Base-by-base conservation (phyloP, 495 filamentous ascomycete genomes). In the Pseudoneurospora amorphoporcata region DNA sequence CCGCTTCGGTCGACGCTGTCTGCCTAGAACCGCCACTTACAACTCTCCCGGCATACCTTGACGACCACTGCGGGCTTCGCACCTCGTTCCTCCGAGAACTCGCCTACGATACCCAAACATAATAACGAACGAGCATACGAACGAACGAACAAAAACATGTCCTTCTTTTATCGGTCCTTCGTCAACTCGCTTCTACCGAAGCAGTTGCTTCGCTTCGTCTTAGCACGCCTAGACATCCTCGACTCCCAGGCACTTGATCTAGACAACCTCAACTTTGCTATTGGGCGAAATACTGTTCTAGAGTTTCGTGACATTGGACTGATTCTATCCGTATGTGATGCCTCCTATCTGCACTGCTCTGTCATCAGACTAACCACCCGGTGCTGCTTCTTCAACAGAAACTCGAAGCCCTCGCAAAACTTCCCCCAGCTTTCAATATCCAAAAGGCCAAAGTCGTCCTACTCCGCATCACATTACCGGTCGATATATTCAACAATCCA, bases 301-400 rank as follows among this genome's bases (percentile, higher is more conserved):
- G 93, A 97, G 79, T 87, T 97, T 58, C 86, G 89, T 72, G 90
- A 97, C 86, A 87, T 98, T 70, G 91, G 90, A 3, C 79, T 98
- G 53, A 89, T 90, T 76, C 76, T 92, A 68, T 69, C 42, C 45
- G 69, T 69, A 53, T 65, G 47, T 58, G 14, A 39, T 8, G 70
- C 3, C 53, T 73, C 19, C 4, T 61, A 4, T 45, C 39, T n/a
- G 4, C 1, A 32, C 37, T 71, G 58, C 68, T 68, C 37, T 58
- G 14, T 0, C 23, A 1, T 37, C 29, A n/a, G 35, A 40, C 39
- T 72, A 38, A 68, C n/a, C 38, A 41, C 9, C 23, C 3, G n/a
- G 0, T 38, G 1, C 8, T 37, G 71, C 35, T 69, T 0, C 38
- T 53, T 38, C 39, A 61, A 74, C 80, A 94, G 91, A 94, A 94